Conservation (phyloP, 176 grass and related monocot genomes). For the Lolium rigidum region DNA sequence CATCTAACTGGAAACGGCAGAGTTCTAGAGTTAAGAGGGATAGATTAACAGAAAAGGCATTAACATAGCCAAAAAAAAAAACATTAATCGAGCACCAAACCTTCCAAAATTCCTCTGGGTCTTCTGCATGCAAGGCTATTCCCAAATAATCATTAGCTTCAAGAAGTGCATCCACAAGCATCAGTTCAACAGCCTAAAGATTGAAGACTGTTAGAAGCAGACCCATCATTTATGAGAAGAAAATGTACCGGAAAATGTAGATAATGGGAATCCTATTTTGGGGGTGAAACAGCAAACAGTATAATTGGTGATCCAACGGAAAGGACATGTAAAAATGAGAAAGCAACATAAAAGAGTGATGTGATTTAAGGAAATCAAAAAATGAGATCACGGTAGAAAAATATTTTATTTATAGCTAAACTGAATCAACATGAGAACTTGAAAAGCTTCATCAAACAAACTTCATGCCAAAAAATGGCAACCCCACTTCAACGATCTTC, state of each 20-base stretch:
- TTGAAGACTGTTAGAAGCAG: slow-evolving; percentile 43
- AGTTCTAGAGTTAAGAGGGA: not conserved
- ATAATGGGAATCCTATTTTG: not conserved
- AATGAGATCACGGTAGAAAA: not conserved
- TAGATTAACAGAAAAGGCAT: not conserved
- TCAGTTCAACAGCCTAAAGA: slow-evolving; percentile 83
- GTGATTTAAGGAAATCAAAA: not conserved
- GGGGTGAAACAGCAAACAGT: not conserved
- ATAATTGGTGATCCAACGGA: slow-evolving; percentile 1
- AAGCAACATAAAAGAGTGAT: not conserved
- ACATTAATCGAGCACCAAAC: slow-evolving; percentile 41
- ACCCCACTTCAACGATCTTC: not conserved
- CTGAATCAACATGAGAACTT: not conserved
- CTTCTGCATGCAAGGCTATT: slow-evolving; percentile 78
- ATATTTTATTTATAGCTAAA: not conserved
- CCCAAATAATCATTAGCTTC: slow-evolving; percentile 79
- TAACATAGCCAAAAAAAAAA: slow-evolving; percentile 8
- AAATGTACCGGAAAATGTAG: not conserved
- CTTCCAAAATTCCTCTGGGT: slow-evolving; percentile 94
- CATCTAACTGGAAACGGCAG: slow-evolving; percentile 74
- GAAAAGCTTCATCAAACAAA: not conserved
- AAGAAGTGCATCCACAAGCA: slow-evolving; percentile 83
- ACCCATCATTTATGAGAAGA: not conserved
- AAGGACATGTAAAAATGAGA: not conserved
- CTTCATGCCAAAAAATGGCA: not conserved